A percentile compares a stretch with the other conserved stretches of the same genome.
Evolutionary conservation across 345 rosid genomes (phyloP).

Genomic region (Citrus glauca): DNA sequence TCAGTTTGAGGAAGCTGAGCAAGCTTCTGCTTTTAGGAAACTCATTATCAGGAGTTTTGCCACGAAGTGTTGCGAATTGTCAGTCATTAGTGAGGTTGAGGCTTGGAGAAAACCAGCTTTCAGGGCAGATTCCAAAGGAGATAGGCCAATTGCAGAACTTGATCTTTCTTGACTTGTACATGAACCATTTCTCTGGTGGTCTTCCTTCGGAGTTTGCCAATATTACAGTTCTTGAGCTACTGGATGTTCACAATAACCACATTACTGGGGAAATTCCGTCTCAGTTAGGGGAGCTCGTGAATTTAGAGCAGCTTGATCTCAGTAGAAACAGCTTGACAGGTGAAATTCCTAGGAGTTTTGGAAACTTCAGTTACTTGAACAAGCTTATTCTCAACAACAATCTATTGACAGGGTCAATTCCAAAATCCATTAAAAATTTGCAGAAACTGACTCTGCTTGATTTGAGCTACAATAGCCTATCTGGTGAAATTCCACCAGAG

Average conservation of each 20-base stretch:
- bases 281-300: constrained; percentile 84
- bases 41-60: constrained; percentile 66
- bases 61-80: constrained; percentile 60
- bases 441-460: constrained; percentile 86
- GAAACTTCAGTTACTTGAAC: constrained; percentile 85
- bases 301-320: constrained; percentile 93
- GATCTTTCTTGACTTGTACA: constrained; percentile 86
- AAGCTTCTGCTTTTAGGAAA: constrained; percentile 95
- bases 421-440: constrained; percentile 51
- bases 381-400: constrained; percentile 94
- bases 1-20: constrained; percentile 77
- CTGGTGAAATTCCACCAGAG: constrained; percentile 69
- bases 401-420: constrained; percentile 68
- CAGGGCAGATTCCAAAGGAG: constrained; percentile 79
- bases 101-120: constrained; percentile 90
- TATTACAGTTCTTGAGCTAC: constrained; percentile 73
- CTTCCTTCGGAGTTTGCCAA: constrained; percentile 76
- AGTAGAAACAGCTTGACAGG: constrained; percentile 86
- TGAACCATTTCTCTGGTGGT: constrained; percentile 79
- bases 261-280: constrained; percentile 71
- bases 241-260: constrained; percentile 88
- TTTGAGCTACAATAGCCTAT: constrained; percentile 73
- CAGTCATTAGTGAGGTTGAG: constrained; percentile 83
- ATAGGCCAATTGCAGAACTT: constrained; percentile 85
- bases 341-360: constrained; percentile 69